Base-by-base conservation (phyloP, 495 filamentous ascomycete species). In the Lichina pygmaea region DNA sequence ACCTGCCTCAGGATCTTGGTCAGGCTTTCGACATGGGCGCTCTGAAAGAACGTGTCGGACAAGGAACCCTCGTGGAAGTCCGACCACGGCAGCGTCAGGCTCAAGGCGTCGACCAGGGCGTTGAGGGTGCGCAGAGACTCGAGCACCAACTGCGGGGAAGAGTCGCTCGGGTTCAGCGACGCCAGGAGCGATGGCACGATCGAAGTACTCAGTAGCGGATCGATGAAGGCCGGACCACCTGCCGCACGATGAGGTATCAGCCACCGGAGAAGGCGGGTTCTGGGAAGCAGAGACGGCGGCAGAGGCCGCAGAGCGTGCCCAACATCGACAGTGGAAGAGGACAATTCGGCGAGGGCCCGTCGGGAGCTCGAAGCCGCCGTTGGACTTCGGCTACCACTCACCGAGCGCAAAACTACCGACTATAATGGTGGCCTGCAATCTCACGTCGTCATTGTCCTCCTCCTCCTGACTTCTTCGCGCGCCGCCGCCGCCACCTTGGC, bases 381-480 rank as follows among this genome's bases (percentile, higher is more conserved):
- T 13, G 46, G 34, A 15, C 34, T 33, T 15, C 33, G 32, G 24
- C 9, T 10, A 13, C 36, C 55, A 60, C 57, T 48, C 66, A 89
- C 86, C 89, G 61, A 78, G 73, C 39, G 81, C 81, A 51, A 97
- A 63, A 57, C 80, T 93, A 31, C 76, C 79, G 24, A 91, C 60
- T 31, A 93, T 67, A 46, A 86, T 70, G 46, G 85, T 70, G 33
- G 80, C 76, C 63, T 92, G 83, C 47, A 93, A 59, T 50, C 75
- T 70, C 38, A 74, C 69, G 38, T 73, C 67, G 42, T 79, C 72
- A 34, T 80, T 72, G 8, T 46, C 49, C 53, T 53, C 49, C 52
- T 63, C 56, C 61, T 66, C 46, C 58, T 60, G 33, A 51, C 51
- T 33, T 51, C 55, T 43, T 55, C 58, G 13, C 51, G 45, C 44